These are phyloP conservation scores for Penicillium dipodomyicola DNA, from an alignment of 495 filamentous ascomycete species.

Conservation along the genomic window DNA sequence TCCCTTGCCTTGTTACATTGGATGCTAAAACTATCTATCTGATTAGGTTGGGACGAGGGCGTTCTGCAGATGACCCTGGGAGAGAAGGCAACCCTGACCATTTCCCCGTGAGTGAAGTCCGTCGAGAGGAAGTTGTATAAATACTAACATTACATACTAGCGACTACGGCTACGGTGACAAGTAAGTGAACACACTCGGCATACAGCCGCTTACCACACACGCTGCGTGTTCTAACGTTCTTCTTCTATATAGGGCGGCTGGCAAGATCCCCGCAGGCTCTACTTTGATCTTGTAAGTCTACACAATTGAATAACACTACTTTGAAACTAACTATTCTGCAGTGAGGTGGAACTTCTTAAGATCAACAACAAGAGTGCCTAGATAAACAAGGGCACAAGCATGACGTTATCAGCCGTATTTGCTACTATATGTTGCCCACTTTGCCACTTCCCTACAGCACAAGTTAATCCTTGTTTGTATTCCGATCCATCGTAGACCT, in stretches of 20 bases:
- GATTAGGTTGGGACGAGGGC: slow-evolving; percentile 81
- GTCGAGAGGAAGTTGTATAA: background rate
- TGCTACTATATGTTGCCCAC: background rate
- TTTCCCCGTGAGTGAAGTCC: slow-evolving; percentile 59
- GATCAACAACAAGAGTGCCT: slow-evolving; percentile 40
- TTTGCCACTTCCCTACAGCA: background rate
- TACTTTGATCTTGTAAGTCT: slow-evolving; percentile 52
- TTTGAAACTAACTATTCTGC: slow-evolving; percentile 10
- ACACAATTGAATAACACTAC: background rate
- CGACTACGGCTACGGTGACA: slow-evolving; percentile 74
- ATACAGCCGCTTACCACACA: background rate
- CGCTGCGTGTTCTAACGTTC: slow-evolving; percentile 10
- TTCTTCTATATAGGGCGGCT: slow-evolving; percentile 49
- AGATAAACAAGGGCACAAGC: background rate
- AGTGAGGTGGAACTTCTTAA: slow-evolving; percentile 47
- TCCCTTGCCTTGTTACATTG: background rate
- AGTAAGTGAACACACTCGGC: slow-evolving; percentile 60
- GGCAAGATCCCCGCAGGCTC: slow-evolving; percentile 55
- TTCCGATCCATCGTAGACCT: background rate
- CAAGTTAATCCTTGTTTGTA: background rate
- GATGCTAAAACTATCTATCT: background rate
- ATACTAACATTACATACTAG: slow-evolving; percentile 44
- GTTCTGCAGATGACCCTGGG: slow-evolving; percentile 76
- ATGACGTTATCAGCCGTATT: background rate
- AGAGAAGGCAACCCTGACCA: slow-evolving; percentile 75